phyloP scores from a whole-genome alignment of 495 filamentous ascomycete genomes.

The Aspergillus panamensis region DNA sequence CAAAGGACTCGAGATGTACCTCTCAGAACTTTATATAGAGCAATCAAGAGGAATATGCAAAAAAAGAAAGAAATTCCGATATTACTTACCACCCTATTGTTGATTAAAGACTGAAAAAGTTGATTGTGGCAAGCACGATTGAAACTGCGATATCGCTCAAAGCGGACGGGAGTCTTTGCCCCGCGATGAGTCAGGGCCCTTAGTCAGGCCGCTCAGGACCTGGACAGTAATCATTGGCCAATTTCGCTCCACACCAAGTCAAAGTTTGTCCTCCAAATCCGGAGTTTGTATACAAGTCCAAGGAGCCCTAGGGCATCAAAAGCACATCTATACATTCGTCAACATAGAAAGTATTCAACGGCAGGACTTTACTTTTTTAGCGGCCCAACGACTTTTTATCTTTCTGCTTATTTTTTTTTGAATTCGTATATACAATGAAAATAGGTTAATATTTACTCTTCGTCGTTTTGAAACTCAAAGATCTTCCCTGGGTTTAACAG shows the following conservation, averaged over 20 bases:
- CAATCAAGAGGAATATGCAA: neutral
- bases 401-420: neutral
- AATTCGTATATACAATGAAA: neutral
- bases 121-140: constrained; percentile 25
- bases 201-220: neutral
- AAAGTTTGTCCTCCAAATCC: neutral
- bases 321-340: no score
- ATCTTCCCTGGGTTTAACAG: constrained; percentile 93
- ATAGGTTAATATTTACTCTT: neutral
- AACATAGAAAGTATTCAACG: no score
- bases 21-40: neutral
- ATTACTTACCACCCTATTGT: constrained; percentile 32
- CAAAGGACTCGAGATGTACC: neutral
- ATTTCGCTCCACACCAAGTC: neutral
- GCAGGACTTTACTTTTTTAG: no score
- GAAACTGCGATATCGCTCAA: constrained; percentile 38
- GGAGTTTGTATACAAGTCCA: no score
- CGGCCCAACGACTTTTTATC: no score
- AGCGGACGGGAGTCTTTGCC: constrained; percentile 21
- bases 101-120: constrained; percentile 17
- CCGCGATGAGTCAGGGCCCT: constrained; percentile 37
- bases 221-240: neutral
- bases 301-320: no score
- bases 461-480: constrained; percentile 51
- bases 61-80: neutral